Evolutionary conservation across 805 yeast genomes (phyloP).

Genomic region (Clavispora santaluciae): DNA sequence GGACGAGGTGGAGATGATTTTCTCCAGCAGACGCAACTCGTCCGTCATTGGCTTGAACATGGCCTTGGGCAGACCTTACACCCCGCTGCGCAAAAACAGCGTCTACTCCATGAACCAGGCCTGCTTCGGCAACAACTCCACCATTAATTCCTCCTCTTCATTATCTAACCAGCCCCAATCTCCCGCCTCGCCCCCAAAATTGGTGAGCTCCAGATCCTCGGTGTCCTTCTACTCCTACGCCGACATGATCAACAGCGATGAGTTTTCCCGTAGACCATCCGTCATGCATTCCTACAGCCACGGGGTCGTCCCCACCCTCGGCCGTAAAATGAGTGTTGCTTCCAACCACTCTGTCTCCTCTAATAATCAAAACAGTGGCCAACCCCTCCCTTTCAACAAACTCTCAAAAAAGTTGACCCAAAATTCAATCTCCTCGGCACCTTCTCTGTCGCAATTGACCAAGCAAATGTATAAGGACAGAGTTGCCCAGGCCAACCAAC

Average conservation of each 20-base stretch:
- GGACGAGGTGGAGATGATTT: slow-evolving; percentile 67
- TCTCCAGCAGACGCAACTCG: slow-evolving; percentile 51
- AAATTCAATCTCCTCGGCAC: slow-evolving; percentile 1
- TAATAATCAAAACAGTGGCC: neutral
- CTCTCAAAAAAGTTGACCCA: slow-evolving; percentile 9
- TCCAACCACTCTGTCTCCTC: slow-evolving; percentile 10
- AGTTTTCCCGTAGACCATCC: slow-evolving; percentile 58
- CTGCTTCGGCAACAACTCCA: slow-evolving; percentile 9
- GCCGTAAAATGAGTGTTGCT: slow-evolving; percentile 18
- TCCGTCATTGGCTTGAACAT: slow-evolving; percentile 45
- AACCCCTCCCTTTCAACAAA: slow-evolving; percentile 6
- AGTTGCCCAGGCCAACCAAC: neutral
- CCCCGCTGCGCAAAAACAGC: slow-evolving; percentile 37
- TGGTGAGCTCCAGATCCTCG: slow-evolving; percentile 31
- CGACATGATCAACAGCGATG: slow-evolving; percentile 70
- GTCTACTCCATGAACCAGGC: slow-evolving; percentile 13
- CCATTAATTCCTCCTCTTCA: slow-evolving; percentile 6
- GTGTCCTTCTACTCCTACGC: slow-evolving; percentile 70
- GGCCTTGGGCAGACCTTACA: slow-evolving; percentile 42
- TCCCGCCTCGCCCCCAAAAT: slow-evolving; percentile 38
- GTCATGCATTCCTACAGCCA: slow-evolving; percentile 37
- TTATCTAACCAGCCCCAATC: slow-evolving; percentile 16
- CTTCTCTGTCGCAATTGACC: slow-evolving; percentile 20
- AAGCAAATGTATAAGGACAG: slow-evolving; percentile 16
- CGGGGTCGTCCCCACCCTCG: slow-evolving; percentile 25